phyloP scores from a whole-genome alignment of 805 yeast species.

The Candida glaebosa region DNA sequence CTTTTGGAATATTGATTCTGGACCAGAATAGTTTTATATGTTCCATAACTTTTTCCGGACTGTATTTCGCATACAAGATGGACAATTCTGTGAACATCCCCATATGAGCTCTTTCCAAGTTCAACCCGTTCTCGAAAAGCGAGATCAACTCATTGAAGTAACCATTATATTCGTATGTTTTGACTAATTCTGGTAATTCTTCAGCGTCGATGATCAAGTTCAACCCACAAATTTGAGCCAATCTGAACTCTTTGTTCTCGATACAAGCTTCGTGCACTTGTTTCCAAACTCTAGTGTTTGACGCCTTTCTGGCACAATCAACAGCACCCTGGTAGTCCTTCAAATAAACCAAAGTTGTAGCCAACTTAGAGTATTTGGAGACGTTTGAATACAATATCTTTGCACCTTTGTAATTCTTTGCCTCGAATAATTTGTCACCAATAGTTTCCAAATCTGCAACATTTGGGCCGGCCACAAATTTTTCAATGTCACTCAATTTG shows the following conservation, averaged over 20 bases:
- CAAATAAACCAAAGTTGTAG: slow-evolving; percentile 91
- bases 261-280: slow-evolving; percentile 96
- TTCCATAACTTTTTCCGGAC: slow-evolving; percentile 89
- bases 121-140: slow-evolving; percentile 91
- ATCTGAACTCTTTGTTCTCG: slow-evolving; percentile 88
- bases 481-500: slow-evolving; percentile 76
- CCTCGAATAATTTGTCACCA: slow-evolving; percentile 86
- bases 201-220: slow-evolving; percentile 96
- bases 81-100: slow-evolving; percentile 99
- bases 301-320: slow-evolving; percentile 97
- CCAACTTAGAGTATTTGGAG: slow-evolving; percentile 92
- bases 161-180: slow-evolving; percentile 83
- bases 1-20: slow-evolving; percentile 96
- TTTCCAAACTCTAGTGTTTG: slow-evolving; percentile 92
- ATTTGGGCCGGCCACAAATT: slow-evolving; percentile 77
- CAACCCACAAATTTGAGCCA: slow-evolving; percentile 98
- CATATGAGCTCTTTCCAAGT: slow-evolving; percentile 98
- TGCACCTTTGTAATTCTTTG: slow-evolving; percentile 86
- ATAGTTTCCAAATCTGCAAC: slow-evolving; percentile 89
- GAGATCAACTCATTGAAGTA: slow-evolving; percentile 89
- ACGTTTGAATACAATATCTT: slow-evolving; percentile 80
- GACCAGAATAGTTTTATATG: slow-evolving; percentile 98
- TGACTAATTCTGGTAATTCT: slow-evolving; percentile 86
- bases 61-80: slow-evolving; percentile 82
- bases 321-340: slow-evolving; percentile 95